These are phyloP conservation scores for Exophiala phaeomuriformis DNA, from an alignment of 2,329 filamentous ascomycete genomes.

Conservation along the genomic window DNA sequence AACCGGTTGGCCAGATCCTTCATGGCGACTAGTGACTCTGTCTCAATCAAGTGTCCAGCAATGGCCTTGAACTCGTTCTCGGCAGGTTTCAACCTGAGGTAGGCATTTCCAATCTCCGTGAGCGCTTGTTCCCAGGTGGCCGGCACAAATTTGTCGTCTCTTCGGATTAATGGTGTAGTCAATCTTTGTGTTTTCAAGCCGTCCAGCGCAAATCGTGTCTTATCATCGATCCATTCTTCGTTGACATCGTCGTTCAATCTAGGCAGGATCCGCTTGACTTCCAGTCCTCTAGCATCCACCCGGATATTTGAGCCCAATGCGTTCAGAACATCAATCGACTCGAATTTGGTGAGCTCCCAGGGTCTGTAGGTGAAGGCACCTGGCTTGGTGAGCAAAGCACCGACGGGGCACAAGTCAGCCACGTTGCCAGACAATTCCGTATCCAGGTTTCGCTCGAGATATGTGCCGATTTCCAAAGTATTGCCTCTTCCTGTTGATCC, in stretches of 20 bases:
- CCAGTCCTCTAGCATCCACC: slow-evolving; percentile 83
- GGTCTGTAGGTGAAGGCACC: slow-evolving; percentile 95
- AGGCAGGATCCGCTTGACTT: slow-evolving; percentile 91
- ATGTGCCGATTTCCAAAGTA: slow-evolving; percentile 95
- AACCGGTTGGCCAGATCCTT: slow-evolving; percentile 97
- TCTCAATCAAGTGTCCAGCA: slow-evolving; percentile 83
- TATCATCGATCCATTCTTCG: slow-evolving; percentile 99
- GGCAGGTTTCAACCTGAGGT: slow-evolving; percentile 69
- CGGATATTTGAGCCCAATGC: slow-evolving; percentile 90
- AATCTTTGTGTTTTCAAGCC: slow-evolving; percentile 93
- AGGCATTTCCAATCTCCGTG: slow-evolving; percentile 74
- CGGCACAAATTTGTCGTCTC: slow-evolving; percentile 83
- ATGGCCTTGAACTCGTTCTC: slow-evolving; percentile 94
- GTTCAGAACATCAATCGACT: slow-evolving; percentile 91
- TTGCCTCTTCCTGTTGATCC: slow-evolving; percentile 93
- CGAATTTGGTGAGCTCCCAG: slow-evolving; percentile 94
- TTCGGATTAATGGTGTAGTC: slow-evolving; percentile 82
- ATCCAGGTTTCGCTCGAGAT: slow-evolving; percentile 88
- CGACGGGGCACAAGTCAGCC: slow-evolving; percentile 95
- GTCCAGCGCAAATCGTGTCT: slow-evolving; percentile 92
- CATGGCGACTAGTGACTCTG: slow-evolving; percentile 88
- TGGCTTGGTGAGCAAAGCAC: slow-evolving; percentile 91
- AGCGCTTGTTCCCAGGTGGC: slow-evolving; percentile 94
- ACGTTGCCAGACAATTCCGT: slow-evolving; percentile 95
- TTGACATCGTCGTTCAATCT: slow-evolving; percentile 96